phyloP scores from a whole-genome alignment of 116 monocot genomes.

The Papilionanthe hybrid region DNA sequence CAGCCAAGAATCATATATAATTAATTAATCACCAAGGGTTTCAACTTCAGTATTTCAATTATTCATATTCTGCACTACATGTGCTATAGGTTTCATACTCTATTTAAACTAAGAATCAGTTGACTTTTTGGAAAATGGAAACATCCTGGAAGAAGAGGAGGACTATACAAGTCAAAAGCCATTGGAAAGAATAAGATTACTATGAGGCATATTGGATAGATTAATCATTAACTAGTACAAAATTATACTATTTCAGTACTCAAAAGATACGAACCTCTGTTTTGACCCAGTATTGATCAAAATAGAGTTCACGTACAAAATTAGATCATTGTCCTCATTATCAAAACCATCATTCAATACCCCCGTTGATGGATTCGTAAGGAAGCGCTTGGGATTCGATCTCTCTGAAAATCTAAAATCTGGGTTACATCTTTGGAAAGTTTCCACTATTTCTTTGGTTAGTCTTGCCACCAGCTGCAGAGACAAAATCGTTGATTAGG shows the following conservation, averaged over 20 bases:
- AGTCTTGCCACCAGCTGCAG: slow-evolving; percentile 75
- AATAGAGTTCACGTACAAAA: slow-evolving; percentile 68
- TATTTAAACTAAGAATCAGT: not conserved
- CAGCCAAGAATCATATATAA: not conserved
- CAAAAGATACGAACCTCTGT: slow-evolving; percentile 49
- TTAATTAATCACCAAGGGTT: not conserved
- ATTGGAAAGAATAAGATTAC: not conserved
- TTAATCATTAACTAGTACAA: not conserved
- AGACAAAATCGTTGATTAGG: not conserved
- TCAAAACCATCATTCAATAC: slow-evolving; percentile 85
- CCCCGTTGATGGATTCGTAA: slow-evolving; percentile 73
- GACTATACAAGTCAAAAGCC: not conserved
- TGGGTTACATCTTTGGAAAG: slow-evolving; percentile 73
- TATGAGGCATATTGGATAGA: not conserved
- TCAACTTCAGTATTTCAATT: not conserved
- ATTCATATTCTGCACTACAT: not conserved
- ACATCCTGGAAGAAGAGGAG: not conserved
- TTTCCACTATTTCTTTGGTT: slow-evolving; percentile 68
- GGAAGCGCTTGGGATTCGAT: slow-evolving; percentile 67
- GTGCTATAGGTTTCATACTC: not conserved
- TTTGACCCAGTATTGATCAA: slow-evolving; percentile 55
- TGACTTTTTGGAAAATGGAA: not conserved
- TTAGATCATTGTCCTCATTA: slow-evolving; percentile 88
- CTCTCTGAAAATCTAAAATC: slow-evolving; percentile 67
- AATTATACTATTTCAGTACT: not conserved